phyloP scores from a whole-genome alignment of 306 rosid species.

The Rubus idaeus region DNA sequence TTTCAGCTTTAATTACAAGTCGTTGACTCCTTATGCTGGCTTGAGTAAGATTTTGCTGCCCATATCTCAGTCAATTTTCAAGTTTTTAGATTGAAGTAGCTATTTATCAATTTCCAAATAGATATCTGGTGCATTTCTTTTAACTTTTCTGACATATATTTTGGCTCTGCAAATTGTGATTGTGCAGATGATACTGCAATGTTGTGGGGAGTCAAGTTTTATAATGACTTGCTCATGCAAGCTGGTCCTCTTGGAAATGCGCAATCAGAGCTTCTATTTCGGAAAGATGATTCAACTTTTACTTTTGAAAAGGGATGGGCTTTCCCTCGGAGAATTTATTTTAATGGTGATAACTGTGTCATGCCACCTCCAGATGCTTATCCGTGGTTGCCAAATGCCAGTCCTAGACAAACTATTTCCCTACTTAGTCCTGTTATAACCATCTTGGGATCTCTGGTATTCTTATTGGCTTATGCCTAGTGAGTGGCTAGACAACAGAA shows the following conservation, averaged over 20 bases:
- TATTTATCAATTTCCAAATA: neutral
- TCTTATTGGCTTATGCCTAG: conserved; percentile 45
- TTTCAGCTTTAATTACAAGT: conserved; percentile 89
- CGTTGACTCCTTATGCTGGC: conserved; percentile 85
- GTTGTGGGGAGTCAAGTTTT: conserved; percentile 91
- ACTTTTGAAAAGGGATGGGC: conserved; percentile 99
- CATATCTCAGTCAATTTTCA: neutral
- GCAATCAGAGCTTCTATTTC: conserved; percentile 87
- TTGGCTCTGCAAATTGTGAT: conserved; percentile 14
- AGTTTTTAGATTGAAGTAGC: conserved; percentile 5
- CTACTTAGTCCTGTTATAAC: conserved; percentile 37
- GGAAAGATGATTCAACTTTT: conserved; percentile 77
- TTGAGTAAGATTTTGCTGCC: conserved; percentile 64
- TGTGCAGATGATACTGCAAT: conserved; percentile 92
- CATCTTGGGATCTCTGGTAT: conserved; percentile 45
- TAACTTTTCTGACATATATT: neutral
- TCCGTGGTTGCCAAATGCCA: conserved; percentile 86
- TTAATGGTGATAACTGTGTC: conserved; percentile 79
- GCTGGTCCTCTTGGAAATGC: conserved; percentile 89
- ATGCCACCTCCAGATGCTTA: conserved; percentile 98
- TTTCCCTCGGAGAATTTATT: conserved; percentile 90
- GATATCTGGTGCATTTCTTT: neutral
- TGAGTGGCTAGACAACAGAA: conserved; percentile 21
- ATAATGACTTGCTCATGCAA: conserved; percentile 76
- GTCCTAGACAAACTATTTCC: conserved; percentile 44